phyloP scores from a whole-genome alignment of 2,329 filamentous ascomycete genomes.

The Aspergillus hortae region DNA sequence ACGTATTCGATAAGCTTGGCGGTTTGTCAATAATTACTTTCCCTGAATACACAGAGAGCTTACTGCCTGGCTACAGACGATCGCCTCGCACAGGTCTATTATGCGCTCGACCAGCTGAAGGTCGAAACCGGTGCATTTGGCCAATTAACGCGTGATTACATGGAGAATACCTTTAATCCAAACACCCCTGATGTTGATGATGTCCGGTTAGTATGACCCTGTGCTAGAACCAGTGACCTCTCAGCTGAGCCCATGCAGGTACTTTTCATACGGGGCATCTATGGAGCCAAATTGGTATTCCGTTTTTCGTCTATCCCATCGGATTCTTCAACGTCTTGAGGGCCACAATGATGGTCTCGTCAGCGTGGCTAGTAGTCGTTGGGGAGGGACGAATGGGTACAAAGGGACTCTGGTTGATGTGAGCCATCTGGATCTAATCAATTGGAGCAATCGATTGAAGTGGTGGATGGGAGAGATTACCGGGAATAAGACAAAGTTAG shows the following conservation, averaged over 20 bases:
- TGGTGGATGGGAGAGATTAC: slow-evolving; percentile 57
- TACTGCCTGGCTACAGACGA: slow-evolving; percentile 45
- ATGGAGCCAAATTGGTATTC: slow-evolving; percentile 55
- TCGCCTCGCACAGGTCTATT: slow-evolving; percentile 54
- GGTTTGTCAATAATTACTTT: slow-evolving; percentile 31
- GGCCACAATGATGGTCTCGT: slow-evolving; percentile 62
- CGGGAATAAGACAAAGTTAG: slow-evolving; percentile 52
- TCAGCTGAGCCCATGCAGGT: slow-evolving; percentile 32
- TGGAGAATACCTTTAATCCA: slow-evolving; percentile 58
- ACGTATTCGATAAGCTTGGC: slow-evolving; percentile 57
- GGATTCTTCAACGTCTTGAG: slow-evolving; percentile 52
- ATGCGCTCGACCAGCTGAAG: slow-evolving; percentile 51
- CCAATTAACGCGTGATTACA: slow-evolving; percentile 59
- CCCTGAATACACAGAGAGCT: background rate
- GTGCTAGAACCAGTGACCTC: background rate
- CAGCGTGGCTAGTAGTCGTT: slow-evolving; percentile 56
- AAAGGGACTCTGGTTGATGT: slow-evolving; percentile 62
- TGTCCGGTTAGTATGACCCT: slow-evolving; percentile 40
- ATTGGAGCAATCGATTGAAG: slow-evolving; percentile 62
- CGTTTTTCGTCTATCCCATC: slow-evolving; percentile 55
- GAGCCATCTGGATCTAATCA: slow-evolving; percentile 63
- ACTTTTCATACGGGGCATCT: slow-evolving; percentile 62
- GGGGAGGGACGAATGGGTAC: slow-evolving; percentile 54
- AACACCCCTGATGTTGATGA: slow-evolving; percentile 53
- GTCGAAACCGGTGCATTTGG: slow-evolving; percentile 59